A percentile compares a stretch with the other conserved stretches of the same genome.
Conservation (phyloP, 176 grass and related monocot genomes). For the Hsuehochloa calcarea region DNA sequence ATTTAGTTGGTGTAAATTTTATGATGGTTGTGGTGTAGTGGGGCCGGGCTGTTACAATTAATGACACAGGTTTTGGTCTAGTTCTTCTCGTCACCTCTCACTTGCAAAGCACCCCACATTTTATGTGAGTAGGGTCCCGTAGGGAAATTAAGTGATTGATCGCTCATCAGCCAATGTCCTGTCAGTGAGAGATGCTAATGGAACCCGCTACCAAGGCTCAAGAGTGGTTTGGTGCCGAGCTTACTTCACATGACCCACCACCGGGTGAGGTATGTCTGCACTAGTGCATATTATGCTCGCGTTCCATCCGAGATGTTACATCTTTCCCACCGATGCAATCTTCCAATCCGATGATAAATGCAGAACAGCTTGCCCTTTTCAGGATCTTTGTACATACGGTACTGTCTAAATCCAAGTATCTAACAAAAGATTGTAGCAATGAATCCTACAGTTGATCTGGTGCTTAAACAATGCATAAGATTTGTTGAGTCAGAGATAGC, state of each 20-base stretch:
- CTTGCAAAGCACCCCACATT: background rate
- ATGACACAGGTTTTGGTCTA: background rate
- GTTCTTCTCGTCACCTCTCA: background rate
- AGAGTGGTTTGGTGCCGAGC: slow-evolving; percentile 23
- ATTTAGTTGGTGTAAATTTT: too few relatives aligned
- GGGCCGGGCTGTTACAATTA: too few relatives aligned
- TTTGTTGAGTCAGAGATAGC: background rate
- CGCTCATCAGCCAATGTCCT: slow-evolving; percentile 12
- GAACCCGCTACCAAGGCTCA: background rate
- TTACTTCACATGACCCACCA: slow-evolving; percentile 22
- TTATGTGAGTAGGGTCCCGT: background rate
- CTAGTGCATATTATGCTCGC: background rate
- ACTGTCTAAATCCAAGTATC: background rate
- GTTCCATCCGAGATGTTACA: slow-evolving; percentile 2
- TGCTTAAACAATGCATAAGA: background rate
- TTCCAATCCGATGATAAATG: background rate
- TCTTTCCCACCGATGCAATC: background rate
- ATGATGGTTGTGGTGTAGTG: too few relatives aligned
- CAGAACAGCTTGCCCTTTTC: background rate
- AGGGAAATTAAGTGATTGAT: slow-evolving; percentile 14
- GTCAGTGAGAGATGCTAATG: background rate
- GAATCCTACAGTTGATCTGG: background rate
- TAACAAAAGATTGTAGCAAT: background rate
- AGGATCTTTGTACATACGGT: background rate
- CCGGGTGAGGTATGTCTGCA: background rate